phyloP scores from a whole-genome alignment of 75 land plant species.

The Cryptomeria japonica region DNA sequence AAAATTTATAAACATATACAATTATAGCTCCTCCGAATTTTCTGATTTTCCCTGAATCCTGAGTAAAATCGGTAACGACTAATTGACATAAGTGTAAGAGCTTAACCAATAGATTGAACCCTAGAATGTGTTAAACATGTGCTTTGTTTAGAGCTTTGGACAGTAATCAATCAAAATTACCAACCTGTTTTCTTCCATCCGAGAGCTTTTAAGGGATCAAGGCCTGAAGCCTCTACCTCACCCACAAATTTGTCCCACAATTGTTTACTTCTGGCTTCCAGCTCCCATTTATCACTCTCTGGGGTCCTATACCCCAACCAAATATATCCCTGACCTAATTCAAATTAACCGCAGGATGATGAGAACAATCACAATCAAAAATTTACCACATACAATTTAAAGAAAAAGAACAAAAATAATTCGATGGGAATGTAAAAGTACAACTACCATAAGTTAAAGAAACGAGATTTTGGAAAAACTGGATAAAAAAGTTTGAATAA shows the following conservation, averaged over 20 bases:
- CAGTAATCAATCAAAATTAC: constrained; percentile 8
- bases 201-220: constrained; percentile 57
- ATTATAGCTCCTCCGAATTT: neutral
- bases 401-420: neutral
- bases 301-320: constrained; percentile 87
- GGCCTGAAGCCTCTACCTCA: constrained; percentile 38
- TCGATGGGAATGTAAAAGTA: neutral
- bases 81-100: neutral
- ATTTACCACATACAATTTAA: neutral
- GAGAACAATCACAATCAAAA: neutral
- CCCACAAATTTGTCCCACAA: constrained; percentile 76
- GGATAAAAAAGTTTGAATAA: no score
- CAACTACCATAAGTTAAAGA: neutral
- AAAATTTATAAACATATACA: neutral
- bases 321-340: constrained; percentile 91
- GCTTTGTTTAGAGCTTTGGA: neutral
- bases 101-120: neutral
- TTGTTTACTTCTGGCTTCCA: constrained; percentile 69
- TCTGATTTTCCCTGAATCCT: neutral
- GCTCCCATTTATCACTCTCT: constrained; percentile 65
- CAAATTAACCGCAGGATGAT: neutral
- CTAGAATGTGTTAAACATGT: neutral
- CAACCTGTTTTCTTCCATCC: constrained; percentile 95
- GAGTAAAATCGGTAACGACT: neutral
- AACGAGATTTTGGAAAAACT: no score